These are phyloP conservation scores for Gleditsia sinensis DNA, from an alignment of 306 rosid genomes.

Conservation along the genomic window DNA sequence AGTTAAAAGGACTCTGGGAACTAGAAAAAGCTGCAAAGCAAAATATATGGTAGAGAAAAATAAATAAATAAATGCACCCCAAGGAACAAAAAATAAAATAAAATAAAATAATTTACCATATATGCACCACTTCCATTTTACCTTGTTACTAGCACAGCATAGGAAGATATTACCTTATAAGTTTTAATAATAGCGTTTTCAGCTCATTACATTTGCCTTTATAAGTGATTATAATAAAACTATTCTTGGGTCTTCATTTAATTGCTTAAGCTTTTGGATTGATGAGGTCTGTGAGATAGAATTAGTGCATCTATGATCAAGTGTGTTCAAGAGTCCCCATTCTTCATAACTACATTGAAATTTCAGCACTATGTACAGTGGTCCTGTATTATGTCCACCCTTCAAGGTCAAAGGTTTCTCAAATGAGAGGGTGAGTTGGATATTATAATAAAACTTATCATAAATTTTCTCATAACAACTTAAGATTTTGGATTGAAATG, in stretches of 20 bases:
- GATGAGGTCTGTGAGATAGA: background rate
- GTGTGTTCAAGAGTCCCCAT: background rate
- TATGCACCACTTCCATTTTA: conserved; percentile 7
- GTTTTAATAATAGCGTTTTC: conserved; percentile 17
- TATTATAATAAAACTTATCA: background rate
- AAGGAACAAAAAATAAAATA: background rate
- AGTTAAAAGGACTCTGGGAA: conserved; percentile 2
- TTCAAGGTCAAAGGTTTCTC: background rate
- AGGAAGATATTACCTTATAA: conserved; percentile 26
- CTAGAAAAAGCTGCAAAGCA: conserved; percentile 19
- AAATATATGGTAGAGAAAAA: background rate
- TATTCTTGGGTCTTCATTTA: too few species aligned
- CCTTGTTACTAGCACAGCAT: background rate
- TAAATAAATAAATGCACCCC: too few species aligned
- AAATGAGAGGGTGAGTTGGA: background rate
- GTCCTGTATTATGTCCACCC: background rate
- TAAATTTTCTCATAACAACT: background rate
- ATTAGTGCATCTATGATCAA: background rate
- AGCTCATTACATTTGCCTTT: too few species aligned
- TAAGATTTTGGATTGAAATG: background rate
- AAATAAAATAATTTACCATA: conserved; percentile 24
- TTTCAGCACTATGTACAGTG: background rate
- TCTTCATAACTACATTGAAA: background rate
- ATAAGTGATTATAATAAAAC: too few species aligned
- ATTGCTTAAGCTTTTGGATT: too few species aligned